Percentiles rank a stretch among this genome's conserved stretches.
phyloP scores from a whole-genome alignment of 2,329 filamentous ascomycete genomes.

The Ophidiomyces ophidiicola region DNA sequence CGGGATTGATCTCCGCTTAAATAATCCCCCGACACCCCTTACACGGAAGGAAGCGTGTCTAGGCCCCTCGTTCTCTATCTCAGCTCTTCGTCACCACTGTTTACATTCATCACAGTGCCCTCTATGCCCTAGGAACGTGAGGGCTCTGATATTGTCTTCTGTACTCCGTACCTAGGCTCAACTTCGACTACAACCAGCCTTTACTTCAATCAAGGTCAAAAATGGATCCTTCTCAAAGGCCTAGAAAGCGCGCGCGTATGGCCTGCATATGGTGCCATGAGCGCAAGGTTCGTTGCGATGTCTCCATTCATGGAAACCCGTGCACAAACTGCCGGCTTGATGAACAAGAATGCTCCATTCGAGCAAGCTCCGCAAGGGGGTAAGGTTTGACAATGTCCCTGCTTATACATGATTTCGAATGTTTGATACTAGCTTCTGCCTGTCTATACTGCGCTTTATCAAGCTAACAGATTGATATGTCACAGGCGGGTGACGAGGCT shows the following conservation, averaged over 20 bases:
- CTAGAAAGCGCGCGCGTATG: slow-evolving; percentile 22
- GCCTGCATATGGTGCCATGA: slow-evolving; percentile 27
- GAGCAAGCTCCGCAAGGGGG: slow-evolving; percentile 25
- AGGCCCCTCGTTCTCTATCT: too few relatives aligned
- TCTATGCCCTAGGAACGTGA: too few relatives aligned
- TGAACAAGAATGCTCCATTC: slow-evolving; percentile 18
- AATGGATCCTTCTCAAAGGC: slow-evolving; percentile 7
- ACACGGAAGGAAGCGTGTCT: too few relatives aligned
- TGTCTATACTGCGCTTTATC: too few relatives aligned
- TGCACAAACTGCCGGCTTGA: slow-evolving; percentile 20
- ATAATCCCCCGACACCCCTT: too few relatives aligned
- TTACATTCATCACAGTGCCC: too few relatives aligned
- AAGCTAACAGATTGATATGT: slow-evolving; percentile 1
- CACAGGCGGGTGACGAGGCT: background rate
- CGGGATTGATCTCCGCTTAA: too few relatives aligned
- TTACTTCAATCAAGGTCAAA: too few relatives aligned
- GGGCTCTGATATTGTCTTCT: background rate
- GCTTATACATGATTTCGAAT: background rate
- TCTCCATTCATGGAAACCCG: slow-evolving; percentile 35
- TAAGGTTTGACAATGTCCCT: slow-evolving; percentile 13
- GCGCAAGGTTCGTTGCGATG: slow-evolving; percentile 41
- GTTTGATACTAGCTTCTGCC: background rate
- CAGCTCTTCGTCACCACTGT: too few relatives aligned
- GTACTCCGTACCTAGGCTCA: background rate
- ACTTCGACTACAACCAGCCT: too few relatives aligned